A percentile compares a stretch with the other conserved stretches of the same genome.
These are phyloP conservation scores for Rhinocladiella similis DNA, from an alignment of 2,329 filamentous ascomycete species.

Conservation along the genomic window DNA sequence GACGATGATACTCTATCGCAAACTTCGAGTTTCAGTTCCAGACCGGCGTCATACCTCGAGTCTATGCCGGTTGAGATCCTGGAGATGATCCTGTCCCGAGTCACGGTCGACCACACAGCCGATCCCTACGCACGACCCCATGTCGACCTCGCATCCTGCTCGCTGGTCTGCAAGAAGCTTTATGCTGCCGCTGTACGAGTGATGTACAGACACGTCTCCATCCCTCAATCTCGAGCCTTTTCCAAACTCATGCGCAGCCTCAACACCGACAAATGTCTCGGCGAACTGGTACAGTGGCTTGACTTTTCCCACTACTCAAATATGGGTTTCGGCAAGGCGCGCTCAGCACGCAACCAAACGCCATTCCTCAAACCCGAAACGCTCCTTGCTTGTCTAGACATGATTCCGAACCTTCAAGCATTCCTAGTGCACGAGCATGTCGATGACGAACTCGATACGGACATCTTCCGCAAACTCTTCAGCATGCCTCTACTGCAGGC, in stretches of 20 bases:
- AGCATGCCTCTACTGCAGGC: slow-evolving; percentile 64
- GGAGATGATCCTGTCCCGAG: slow-evolving; percentile 73
- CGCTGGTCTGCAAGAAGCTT: slow-evolving; percentile 73
- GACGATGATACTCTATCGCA: slow-evolving; percentile 17
- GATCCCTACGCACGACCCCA: slow-evolving; percentile 76
- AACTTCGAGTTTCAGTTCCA: background rate
- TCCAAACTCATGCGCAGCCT: slow-evolving; percentile 76
- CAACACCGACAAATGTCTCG: slow-evolving; percentile 64
- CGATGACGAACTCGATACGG: slow-evolving; percentile 70
- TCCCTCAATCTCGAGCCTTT: slow-evolving; percentile 81
- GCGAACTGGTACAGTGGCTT: slow-evolving; percentile 73
- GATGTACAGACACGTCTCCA: slow-evolving; percentile 76
- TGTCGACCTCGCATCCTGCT: slow-evolving; percentile 72
- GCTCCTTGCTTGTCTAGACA: slow-evolving; percentile 67
- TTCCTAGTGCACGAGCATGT: slow-evolving; percentile 80
- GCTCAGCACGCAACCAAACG: slow-evolving; percentile 71
- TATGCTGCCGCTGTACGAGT: slow-evolving; percentile 72
- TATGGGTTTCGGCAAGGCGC: slow-evolving; percentile 71
- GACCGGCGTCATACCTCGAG: slow-evolving; percentile 16
- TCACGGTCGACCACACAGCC: slow-evolving; percentile 72
- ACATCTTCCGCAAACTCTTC: slow-evolving; percentile 70
- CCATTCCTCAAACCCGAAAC: slow-evolving; percentile 75
- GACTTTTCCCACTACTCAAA: slow-evolving; percentile 88
- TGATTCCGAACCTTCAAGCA: slow-evolving; percentile 73
- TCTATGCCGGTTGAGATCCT: slow-evolving; percentile 32